These are phyloP conservation scores for Barnettozyma siamensis DNA, from an alignment of 805 yeast genomes.

Conservation along the genomic window DNA sequence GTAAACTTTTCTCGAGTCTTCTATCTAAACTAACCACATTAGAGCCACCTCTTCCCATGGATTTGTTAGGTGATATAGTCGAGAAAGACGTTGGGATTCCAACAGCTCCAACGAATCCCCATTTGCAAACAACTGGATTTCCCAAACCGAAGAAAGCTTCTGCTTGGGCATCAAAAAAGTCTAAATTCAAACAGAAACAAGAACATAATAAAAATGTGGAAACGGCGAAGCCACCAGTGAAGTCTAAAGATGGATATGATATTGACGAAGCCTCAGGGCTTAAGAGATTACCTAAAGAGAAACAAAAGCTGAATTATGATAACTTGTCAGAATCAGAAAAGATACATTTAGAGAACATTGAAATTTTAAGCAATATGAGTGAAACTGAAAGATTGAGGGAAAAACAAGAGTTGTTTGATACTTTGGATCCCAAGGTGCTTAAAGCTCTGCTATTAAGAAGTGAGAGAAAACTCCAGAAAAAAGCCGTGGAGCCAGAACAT, in stretches of 20 bases:
- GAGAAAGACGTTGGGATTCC: slow-evolving; percentile 90
- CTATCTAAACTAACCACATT: no score
- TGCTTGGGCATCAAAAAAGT: slow-evolving; percentile 56
- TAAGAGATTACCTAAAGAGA: slow-evolving; percentile 85
- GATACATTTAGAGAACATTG: slow-evolving; percentile 72
- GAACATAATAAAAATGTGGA: slow-evolving; percentile 67
- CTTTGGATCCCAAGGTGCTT: slow-evolving; percentile 64
- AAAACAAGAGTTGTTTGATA: slow-evolving; percentile 57
- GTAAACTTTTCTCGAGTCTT: no score
- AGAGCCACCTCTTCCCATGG: slow-evolving; percentile 40
- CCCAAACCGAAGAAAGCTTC: slow-evolving; percentile 74
- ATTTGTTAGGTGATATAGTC: slow-evolving; percentile 86
- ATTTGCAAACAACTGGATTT: slow-evolving; percentile 70
- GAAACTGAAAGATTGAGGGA: slow-evolving; percentile 59
- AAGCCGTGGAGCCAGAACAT: slow-evolving; percentile 3
- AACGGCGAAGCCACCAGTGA: slow-evolving; percentile 55
- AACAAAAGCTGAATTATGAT: slow-evolving; percentile 48
- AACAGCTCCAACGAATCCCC: slow-evolving; percentile 67
- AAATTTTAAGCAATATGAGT: slow-evolving; percentile 54
- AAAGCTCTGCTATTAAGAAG: slow-evolving; percentile 52
- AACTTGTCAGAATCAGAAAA: slow-evolving; percentile 57
- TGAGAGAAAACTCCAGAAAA: slow-evolving; percentile 34
- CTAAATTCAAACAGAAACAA: slow-evolving; percentile 92
- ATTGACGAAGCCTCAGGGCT: slow-evolving; percentile 73
- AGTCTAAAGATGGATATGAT: slow-evolving; percentile 77